phyloP scores from a whole-genome alignment of 139 green algal species.

The Pseudopediastrum boryanum region DNA sequence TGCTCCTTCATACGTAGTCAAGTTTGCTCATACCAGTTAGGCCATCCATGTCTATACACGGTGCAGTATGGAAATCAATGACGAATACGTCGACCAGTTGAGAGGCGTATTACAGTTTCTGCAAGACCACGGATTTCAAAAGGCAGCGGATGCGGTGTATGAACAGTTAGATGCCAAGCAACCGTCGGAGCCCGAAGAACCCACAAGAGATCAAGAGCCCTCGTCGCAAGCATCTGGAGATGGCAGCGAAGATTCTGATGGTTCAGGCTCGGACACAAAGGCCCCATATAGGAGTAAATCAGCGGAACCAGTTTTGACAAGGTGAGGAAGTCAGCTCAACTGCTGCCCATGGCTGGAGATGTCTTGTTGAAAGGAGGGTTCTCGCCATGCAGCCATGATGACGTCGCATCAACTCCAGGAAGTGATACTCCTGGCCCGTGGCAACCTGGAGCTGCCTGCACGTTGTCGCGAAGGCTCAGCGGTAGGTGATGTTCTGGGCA shows the following conservation, averaged over 20 bases:
- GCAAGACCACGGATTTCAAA: conserved; percentile 61
- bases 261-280: background rate
- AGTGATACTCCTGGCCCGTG: background rate
- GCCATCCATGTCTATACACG: too few species aligned
- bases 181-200: background rate
- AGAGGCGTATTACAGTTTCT: conserved; percentile 57
- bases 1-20: too few species aligned
- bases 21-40: too few species aligned
- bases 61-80: too few species aligned
- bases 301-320: conserved; percentile 18
- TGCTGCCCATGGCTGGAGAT: background rate
- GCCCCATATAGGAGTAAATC: conserved; percentile 28
- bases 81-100: conserved; percentile 24
- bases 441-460: background rate
- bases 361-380: background rate
- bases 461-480: background rate
- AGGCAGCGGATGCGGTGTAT: conserved; percentile 44
- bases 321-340: background rate
- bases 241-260: conserved; percentile 9
- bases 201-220: background rate
- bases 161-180: conserved; percentile 16
- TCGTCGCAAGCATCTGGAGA: conserved; percentile 6
- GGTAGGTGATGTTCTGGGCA: background rate
- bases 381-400: background rate
- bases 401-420: background rate